Base-by-base conservation (phyloP, 2,329 filamentous ascomycete genomes). In the Exophiala dermatitidis region DNA sequence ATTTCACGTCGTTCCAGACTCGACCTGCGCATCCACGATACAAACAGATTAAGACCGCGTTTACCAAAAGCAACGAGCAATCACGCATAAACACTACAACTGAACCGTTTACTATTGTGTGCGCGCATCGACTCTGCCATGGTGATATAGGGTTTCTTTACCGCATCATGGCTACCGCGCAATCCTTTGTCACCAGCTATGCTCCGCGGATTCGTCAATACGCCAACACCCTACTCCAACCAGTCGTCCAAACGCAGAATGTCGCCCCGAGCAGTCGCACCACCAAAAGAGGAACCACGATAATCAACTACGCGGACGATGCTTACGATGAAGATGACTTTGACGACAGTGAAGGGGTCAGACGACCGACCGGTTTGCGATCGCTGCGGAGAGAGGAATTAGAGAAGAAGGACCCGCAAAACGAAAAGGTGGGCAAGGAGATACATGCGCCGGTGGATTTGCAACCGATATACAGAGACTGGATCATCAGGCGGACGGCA, bases 281-380 rank as follows among this genome's bases (percentile, higher is more conserved):
- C n/a, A 97, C 93, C 5, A 97, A 98, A 75, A 86, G 93, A 71
- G 93, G 93, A 53, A 97, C 93, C 1, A 93, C 88, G 33, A 88
- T 91, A 59, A 93, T 97, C 72, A 98, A 96, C 73, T 98, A 98
- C 67, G 91, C 93, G 28, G 93, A 98, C 68, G 91, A 97, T 68
- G 90, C 90, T 44, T 95, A 85, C 66, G 91, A 96, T 61, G 90
- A 84, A 57, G 74, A 77, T 37, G 74, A 91, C 65, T 77, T 76
- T 60, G 74, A 76, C 36, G 75, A 77, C 36, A 74, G 88, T 59
- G 84, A 91, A 59, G 84, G 85, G 1, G 86, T 79, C 28, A 74
- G 83, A 58, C 74, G 81, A 53, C 81, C 88, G 8, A 94, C 90
- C 0, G 90, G 90, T 3, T 69, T 96, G 69, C 84, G 90, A 63